Base-by-base conservation (phyloP, 2,329 filamentous ascomycete genomes). In the Aspergillus luchuensis region DNA sequence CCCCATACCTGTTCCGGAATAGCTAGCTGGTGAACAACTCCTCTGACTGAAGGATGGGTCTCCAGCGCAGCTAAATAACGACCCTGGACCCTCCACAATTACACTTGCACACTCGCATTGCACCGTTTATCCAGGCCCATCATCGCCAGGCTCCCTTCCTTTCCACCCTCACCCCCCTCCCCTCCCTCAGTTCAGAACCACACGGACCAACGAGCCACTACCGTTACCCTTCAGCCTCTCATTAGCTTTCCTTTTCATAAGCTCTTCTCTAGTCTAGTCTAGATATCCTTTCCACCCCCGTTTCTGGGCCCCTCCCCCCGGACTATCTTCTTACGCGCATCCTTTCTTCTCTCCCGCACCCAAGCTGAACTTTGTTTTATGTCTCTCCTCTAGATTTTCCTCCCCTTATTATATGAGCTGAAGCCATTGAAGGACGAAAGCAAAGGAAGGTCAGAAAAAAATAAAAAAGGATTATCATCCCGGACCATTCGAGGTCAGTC, bases 11-110 rank as follows among this genome's bases (percentile, higher is more conserved):
- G 23, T 58, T 68, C 39, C 7, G 59, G 61, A 38, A 60, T 64
- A 61, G 62, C 57, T 58, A 51, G 50, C 55, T 61, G 43, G 60
- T 63, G 62, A 54, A 60, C 59, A 45, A 58, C 60, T 66, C 58
- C 53, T 55, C 57, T 63, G 60, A 63, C 66, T 68, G 65, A 66
- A 66, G 63, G 62, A 71, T 69, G 69, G 70, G 63, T 64, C 68
- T 69, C 63, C 61, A 56, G 66, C 69, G 66, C 72, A 74, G 70
- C 73, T 75, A 75, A 74, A 75, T 76, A 76, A 73, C 67, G 66
- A 76, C 71, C 74, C 72, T 75, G 72, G 73, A 74, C 73, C 73
- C 74, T 74, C 71, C 70, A 73, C 66, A 67, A 67, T 67, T 66
- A 61, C 63, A 57, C 53, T 65, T 53, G 61, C 66, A 63, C 59